Base-by-base conservation (phyloP, 106 monocot species). In the Alisma plantagoaquatica region DNA sequence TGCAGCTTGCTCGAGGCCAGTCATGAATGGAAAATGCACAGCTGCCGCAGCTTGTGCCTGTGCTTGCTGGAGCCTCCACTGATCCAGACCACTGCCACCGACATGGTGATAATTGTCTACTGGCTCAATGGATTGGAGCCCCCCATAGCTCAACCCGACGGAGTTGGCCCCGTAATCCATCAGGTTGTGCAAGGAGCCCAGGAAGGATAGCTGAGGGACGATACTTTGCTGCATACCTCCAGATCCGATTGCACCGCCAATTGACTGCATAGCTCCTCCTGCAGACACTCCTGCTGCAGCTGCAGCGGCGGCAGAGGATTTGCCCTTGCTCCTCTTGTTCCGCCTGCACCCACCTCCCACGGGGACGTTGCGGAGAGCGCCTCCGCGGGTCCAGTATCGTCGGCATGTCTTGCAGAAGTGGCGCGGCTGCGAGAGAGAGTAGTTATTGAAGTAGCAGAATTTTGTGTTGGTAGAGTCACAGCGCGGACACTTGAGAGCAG, bases 11-110 rank as follows among this genome's bases (percentile, higher is more conserved):
- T 27, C 49, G 27, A 62, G 1, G 21, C 66, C 60, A 17, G 61
- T 53, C 2, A 75, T 29, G 48, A 75, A 75, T 11, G 81, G 81
- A 43, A 72, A 72, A 33, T 71, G 81, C n/a, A n/a, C n/a, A n/a
- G n/a, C n/a, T n/a, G n/a, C n/a, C n/a, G n/a, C n/a, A n/a, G n/a
- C n/a, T n/a, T n/a, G n/a, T n/a, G n/a, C n/a, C 44, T 76, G 76
- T 25, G 62, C 59, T 53, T 65, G 76, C 51, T 64, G 69, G 3
- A 70, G 24, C 61, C 79, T 55, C 79, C 79, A 79, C 46, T 80
- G 80, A 23, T 75, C 71, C 24, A 79, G 31, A 7, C 64, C 73
- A 18, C 51, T 41, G 19, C 23, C 16, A 11, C 76, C 70, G 8
- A 56, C 47, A 1, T 61, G 51, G 12, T 62, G 44, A 46, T 64